Base-by-base conservation (phyloP, 305 asterid genomes). In the Fraxinus paxiana region DNA sequence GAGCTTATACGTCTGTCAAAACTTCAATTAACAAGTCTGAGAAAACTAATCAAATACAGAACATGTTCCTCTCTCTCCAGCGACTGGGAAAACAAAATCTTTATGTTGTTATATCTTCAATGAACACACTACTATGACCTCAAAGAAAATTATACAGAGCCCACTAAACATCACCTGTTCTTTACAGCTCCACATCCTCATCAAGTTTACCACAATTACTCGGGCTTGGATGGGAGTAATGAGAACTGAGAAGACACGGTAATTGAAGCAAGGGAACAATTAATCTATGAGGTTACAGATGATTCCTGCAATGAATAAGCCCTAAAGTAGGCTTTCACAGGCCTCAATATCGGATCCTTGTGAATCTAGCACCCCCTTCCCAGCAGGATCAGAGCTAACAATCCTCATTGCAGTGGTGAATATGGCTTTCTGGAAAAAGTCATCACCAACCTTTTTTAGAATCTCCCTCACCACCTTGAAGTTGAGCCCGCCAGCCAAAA, bases 261-360 rank as follows among this genome's bases (percentile, higher is more conserved):
- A 59, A 2, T 20, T 59, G 13, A 20, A 59, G 69, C 30, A 9
- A 59, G 54, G 41, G 78, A 34, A 78, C 28, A 17, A 24, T 24
- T 73, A 48, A 20, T 71, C 75, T 38, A 37, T 0, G 31, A 84
- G 20, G 78, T 13, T 77, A 72, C 80, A 74, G 51, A 75, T 65
- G 37, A 65, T 2, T 28, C 18, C 35, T 26, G 73, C 18, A 28
- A 65, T 28, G 73, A 65, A 8, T 12, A 26, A 77, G 82, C 75
- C 79, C 89, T 87, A 83, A 88, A 91, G 84, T 41, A 91, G 86
- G 81, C 87, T 85, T 81, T 91, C 84, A 38, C 97, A 93, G 5
- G 92, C 98, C 10, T 89, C 81, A 0, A 95, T 31, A 75, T 91
- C 94, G 6, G 88, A 33, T 12, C 87, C 89, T 84, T 95, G 98